A percentile compares a stretch with the other conserved stretches of the same genome.
Conservation (phyloP, 441 rosid genomes). For the Bocquillonia castaneifolia region DNA sequence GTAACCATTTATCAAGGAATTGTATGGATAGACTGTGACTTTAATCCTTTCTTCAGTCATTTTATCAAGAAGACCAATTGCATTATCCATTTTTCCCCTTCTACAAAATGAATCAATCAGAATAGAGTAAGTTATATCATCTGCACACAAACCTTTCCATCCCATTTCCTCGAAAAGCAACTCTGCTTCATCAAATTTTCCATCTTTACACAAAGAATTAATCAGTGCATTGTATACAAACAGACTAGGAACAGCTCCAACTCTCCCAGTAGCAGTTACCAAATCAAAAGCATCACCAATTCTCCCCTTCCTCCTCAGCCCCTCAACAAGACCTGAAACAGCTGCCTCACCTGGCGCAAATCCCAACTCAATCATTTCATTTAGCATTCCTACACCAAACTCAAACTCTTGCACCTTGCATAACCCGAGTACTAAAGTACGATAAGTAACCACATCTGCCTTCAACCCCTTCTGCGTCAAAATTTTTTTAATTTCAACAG, state of each 20-base stretch:
- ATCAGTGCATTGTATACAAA: constrained; percentile 70
- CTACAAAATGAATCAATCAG: constrained; percentile 74
- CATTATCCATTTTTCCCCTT: constrained; percentile 59
- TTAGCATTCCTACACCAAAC: constrained; percentile 43
- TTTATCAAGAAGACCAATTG: constrained; percentile 41
- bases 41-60: constrained; percentile 50
- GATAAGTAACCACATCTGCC: constrained; percentile 57
- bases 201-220: constrained; percentile 58
- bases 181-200: constrained; percentile 58
- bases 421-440: constrained; percentile 61
- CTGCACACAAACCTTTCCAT: constrained; percentile 36
- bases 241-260: constrained; percentile 52
- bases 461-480: constrained; percentile 41
- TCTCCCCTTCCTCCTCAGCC: constrained; percentile 62
- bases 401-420: constrained; percentile 62
- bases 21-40: constrained; percentile 61
- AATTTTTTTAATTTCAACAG: constrained; percentile 53
- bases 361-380: constrained; percentile 64
- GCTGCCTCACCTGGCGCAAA: constrained; percentile 64
- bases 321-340: constrained; percentile 56
- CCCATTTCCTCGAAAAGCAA: constrained; percentile 56
- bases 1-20: constrained; percentile 69
- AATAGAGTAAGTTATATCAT: constrained; percentile 65
- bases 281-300: constrained; percentile 46
- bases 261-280: constrained; percentile 42